These are phyloP conservation scores for Capronia epimyces DNA, from an alignment of 2,329 filamentous ascomycete species.

Conservation along the genomic window DNA sequence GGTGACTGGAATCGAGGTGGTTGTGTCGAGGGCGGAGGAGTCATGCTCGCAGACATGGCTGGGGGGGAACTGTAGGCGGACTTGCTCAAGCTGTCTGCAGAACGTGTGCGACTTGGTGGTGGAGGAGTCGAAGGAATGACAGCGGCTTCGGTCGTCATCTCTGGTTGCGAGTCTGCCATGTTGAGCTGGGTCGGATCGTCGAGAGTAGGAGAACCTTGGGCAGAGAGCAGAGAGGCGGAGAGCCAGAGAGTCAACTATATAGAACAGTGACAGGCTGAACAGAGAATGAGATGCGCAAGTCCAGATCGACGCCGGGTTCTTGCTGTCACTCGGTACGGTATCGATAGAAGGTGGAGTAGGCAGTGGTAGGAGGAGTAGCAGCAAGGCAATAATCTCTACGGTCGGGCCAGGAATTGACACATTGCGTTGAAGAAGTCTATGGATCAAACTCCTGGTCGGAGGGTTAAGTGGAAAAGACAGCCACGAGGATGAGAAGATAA, in stretches of 20 bases:
- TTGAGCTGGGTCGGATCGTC: background rate
- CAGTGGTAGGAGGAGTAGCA: slow-evolving; percentile 1
- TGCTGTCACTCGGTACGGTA: slow-evolving; percentile 10
- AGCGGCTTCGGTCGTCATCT: slow-evolving; percentile 1
- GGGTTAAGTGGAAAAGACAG: background rate
- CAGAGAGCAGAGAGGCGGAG: background rate
- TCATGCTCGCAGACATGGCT: slow-evolving; percentile 25
- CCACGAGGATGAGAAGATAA: background rate
- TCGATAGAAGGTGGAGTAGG: slow-evolving; percentile 14
- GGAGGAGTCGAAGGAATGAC: slow-evolving; percentile 23
- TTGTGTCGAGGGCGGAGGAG: slow-evolving; percentile 26
- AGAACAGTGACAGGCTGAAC: background rate
- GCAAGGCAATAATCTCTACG: background rate
- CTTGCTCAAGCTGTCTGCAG: slow-evolving; percentile 23
- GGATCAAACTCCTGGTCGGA: slow-evolving; percentile 3
- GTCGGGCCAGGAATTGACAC: slow-evolving; percentile 6
- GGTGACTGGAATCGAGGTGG: slow-evolving; percentile 25
- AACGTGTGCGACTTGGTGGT: slow-evolving; percentile 15
- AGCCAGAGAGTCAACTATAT: background rate
- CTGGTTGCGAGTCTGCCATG: slow-evolving; percentile 15
- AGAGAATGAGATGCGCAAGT: background rate
- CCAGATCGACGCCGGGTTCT: background rate
- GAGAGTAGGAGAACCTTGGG: background rate
- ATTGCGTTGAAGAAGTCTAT: slow-evolving; percentile 6
- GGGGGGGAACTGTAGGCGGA: slow-evolving; percentile 24